These are phyloP conservation scores for Lepidium africanum DNA, from an alignment of 345 rosid species.

Conservation along the genomic window DNA sequence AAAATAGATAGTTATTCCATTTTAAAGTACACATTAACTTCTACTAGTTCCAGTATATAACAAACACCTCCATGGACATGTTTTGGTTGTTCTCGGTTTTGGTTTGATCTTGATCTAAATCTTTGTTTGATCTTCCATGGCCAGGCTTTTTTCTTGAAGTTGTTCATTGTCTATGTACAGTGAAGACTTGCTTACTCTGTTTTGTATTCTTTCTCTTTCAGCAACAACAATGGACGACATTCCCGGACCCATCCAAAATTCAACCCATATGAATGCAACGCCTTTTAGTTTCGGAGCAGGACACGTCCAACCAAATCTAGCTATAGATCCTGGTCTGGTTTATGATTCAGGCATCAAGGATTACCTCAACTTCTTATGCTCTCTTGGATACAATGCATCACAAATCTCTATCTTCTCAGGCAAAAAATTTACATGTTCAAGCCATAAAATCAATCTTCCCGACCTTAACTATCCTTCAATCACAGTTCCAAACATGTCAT, in stretches of 20 bases:
- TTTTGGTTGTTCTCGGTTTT: not conserved
- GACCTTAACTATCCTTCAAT: constrained; percentile 89
- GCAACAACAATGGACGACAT: constrained; percentile 55
- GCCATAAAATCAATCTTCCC: constrained; percentile 22
- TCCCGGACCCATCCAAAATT: constrained; percentile 35
- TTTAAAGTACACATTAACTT: too few species aligned
- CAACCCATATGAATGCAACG: constrained; percentile 38
- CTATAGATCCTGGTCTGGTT: constrained; percentile 73
- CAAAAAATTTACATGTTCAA: constrained; percentile 37
- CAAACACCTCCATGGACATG: not conserved
- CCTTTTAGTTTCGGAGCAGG: constrained; percentile 82
- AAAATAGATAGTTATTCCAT: too few species aligned
- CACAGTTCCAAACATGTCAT: constrained; percentile 33
- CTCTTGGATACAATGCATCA: constrained; percentile 49
- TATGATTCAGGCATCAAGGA: constrained; percentile 47
- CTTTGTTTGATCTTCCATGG: not conserved
- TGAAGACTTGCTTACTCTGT: not conserved
- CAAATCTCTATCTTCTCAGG: constrained; percentile 35
- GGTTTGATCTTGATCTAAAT: not conserved
- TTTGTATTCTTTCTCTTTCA: constrained; percentile 7
- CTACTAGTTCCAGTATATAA: too few species aligned
- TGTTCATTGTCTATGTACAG: not conserved
- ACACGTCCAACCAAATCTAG: constrained; percentile 72
- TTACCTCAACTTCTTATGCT: constrained; percentile 68
- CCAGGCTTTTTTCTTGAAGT: not conserved